Percentiles rank a stretch among this genome's conserved stretches.
These are phyloP conservation scores for Musa schizocarpa DNA, from an alignment of 176 grass and related monocot species.

Conservation along the genomic window DNA sequence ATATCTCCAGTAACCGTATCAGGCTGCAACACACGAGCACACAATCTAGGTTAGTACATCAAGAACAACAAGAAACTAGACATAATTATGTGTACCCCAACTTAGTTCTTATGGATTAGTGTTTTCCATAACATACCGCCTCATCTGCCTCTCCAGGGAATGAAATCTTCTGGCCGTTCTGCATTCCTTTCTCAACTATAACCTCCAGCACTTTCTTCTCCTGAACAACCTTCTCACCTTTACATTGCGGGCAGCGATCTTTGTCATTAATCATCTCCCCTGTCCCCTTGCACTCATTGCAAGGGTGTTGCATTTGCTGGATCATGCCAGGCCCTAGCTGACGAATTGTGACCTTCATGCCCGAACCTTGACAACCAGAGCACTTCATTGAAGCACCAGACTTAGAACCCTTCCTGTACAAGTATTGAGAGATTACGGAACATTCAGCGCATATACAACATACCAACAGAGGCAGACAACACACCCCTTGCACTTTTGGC, in stretches of 20 bases:
- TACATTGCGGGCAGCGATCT: slow-evolving; percentile 85
- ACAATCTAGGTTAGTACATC: slow-evolving; percentile 2
- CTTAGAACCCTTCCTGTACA: slow-evolving; percentile 82
- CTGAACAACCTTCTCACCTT: slow-evolving; percentile 86
- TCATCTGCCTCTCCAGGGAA: slow-evolving; percentile 98
- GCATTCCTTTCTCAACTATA: slow-evolving; percentile 93
- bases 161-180: slow-evolving; percentile 79
- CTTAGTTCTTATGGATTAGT: too few species aligned
- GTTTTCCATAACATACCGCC: slow-evolving; percentile 40
- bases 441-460: background rate
- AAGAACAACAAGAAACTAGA: slow-evolving; percentile 8
- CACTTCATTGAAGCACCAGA: slow-evolving; percentile 93
- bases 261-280: slow-evolving; percentile 91
- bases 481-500: slow-evolving; percentile 92
- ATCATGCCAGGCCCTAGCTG: slow-evolving; percentile 91
- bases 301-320: slow-evolving; percentile 94
- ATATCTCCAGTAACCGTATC: slow-evolving; percentile 93
- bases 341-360: slow-evolving; percentile 89
- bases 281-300: slow-evolving; percentile 97
- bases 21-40: slow-evolving; percentile 31
- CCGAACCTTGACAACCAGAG: slow-evolving; percentile 81
- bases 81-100: background rate
- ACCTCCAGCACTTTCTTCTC: slow-evolving; percentile 99
- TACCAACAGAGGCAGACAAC: background rate
- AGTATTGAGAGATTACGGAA: background rate